These are phyloP conservation scores for Lecanoromycetidae sp. DNA, from an alignment of 2,329 filamentous ascomycete species.

Conservation along the genomic window DNA sequence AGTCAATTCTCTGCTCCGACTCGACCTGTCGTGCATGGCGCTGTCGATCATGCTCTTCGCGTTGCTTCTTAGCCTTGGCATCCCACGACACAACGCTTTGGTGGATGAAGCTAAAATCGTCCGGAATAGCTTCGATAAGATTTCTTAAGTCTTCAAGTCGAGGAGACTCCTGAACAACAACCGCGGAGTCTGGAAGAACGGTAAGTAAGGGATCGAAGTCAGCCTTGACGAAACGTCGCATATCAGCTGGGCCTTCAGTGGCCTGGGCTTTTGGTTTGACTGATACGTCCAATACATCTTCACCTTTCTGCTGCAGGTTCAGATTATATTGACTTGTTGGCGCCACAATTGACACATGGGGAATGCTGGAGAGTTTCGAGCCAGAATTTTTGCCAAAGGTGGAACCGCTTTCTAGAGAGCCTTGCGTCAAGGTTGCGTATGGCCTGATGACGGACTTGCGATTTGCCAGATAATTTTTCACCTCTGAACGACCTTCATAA, in stretches of 20 bases:
- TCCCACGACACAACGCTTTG: constrained; percentile 36
- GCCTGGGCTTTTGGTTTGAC: neutral
- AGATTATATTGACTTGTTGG: constrained; percentile 9
- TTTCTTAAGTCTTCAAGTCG: constrained; percentile 10
- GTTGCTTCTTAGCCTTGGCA: constrained; percentile 30
- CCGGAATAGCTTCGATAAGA: constrained; percentile 22
- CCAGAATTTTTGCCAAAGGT: constrained; percentile 5
- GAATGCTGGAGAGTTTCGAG: neutral
- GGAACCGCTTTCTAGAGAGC: constrained; percentile 31
- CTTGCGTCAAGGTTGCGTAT: constrained; percentile 36
- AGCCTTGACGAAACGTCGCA: constrained; percentile 16
- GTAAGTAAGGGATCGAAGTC: constrained; percentile 18
- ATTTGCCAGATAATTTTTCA: constrained; percentile 29
- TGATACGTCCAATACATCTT: neutral
- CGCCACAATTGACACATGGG: constrained; percentile 1
- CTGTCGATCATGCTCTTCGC: constrained; percentile 36
- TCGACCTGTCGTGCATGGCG: constrained; percentile 40
- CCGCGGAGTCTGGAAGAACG: constrained; percentile 11
- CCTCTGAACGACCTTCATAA: constrained; percentile 30
- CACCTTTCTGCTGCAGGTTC: neutral
- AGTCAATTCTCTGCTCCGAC: constrained; percentile 41
- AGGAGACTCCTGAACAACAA: constrained; percentile 4
- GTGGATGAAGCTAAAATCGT: constrained; percentile 34
- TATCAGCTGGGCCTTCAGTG: constrained; percentile 4
- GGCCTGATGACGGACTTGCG: constrained; percentile 34